Conservation (phyloP, 2,329 filamentous ascomycete species). For the Fusarium sp. region DNA sequence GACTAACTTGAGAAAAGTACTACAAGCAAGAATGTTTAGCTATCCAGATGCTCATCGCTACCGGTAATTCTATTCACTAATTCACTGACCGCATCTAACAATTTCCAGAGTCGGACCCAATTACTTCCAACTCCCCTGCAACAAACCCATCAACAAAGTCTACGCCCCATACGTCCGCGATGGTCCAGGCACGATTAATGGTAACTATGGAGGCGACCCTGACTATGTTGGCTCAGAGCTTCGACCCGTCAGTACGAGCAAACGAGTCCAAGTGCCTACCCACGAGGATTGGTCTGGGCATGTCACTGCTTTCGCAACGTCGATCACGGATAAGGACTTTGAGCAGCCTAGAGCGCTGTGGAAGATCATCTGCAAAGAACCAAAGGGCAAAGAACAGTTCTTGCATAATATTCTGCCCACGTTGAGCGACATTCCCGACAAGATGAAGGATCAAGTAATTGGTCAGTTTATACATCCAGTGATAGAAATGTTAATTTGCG, state of each 20-base stretch:
- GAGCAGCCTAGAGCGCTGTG: slow-evolving; percentile 35
- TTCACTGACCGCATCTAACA: too few species aligned
- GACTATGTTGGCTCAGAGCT: slow-evolving; percentile 40
- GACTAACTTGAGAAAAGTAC: slow-evolving; percentile 43
- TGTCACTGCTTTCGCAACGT: slow-evolving; percentile 29
- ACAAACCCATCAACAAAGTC: slow-evolving; percentile 30
- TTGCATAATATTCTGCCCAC: slow-evolving; percentile 35
- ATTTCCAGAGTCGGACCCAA: slow-evolving; percentile 61
- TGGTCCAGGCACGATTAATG: slow-evolving; percentile 36
- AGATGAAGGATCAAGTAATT: slow-evolving; percentile 17
- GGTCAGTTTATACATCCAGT: slow-evolving; percentile 5
- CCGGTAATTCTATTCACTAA: not conserved
- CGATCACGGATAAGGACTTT: slow-evolving; percentile 32
- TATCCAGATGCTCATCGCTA: slow-evolving; percentile 72
- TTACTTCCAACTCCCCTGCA: slow-evolving; percentile 57
- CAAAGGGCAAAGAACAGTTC: slow-evolving; percentile 28
- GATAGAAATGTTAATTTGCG: fast-evolving
- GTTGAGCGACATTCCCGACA: slow-evolving; percentile 18
- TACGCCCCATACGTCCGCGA: slow-evolving; percentile 41
- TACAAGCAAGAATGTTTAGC: slow-evolving; percentile 68
- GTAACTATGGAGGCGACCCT: slow-evolving; percentile 42
- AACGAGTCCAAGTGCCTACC: slow-evolving; percentile 29
- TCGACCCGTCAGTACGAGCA: slow-evolving; percentile 54
- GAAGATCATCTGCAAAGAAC: slow-evolving; percentile 35
- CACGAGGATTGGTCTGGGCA: slow-evolving; percentile 37